Evolutionary conservation across 208 protist genomes (phyloP), one percentile per base, ranked within the genome.

Genomic region (Leishmania turanica): DNA sequence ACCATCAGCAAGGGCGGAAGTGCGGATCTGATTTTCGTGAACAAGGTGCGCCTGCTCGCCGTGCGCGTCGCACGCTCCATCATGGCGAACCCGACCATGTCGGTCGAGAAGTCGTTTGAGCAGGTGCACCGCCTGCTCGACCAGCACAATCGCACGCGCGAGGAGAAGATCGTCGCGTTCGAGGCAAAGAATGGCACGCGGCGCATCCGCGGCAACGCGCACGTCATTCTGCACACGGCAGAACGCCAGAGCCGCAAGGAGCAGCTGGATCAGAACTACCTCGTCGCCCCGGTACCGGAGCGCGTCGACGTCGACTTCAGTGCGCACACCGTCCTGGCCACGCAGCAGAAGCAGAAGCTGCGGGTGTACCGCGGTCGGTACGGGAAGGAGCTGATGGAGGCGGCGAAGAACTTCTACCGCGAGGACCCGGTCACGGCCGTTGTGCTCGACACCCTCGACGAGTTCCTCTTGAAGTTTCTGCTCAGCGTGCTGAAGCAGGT

Each of bases 271-370:
- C 69, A 84, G 45, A 97, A 93, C 81, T 97, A 91, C 80, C 84
- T 95, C 76, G 87, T 98, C 31, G 90, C 83, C 4, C 80, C 88
- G 62, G 85, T 86, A 60, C 95, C 95, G 66, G 95, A 96, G 85
- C 89, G 95, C 19, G 90, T 96, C 60, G 95, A 98, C 72, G 88
- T 94, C 31, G 93, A 98, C 79, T 96, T 97, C 82, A 96, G 89
- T 80, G 87, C 90, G 17, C 92, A 96, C 78, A 97, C 95, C 17
- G 90, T 98, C 1, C 81, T 98, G 19, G 92, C 92, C 19, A 97
- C 93, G 45, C 92, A 96, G 87, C 95, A 98, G 85, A 96, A 96
- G 87, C 93, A 96, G 80, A 96, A 98, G 80, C 89, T 98, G 65
- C 88, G 92, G 11, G 86, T 89, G 17, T 98, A 98, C 80, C 87